Evolutionary conservation across 306 rosid genomes (phyloP).

Genomic region (Citrullus colocynthis): DNA sequence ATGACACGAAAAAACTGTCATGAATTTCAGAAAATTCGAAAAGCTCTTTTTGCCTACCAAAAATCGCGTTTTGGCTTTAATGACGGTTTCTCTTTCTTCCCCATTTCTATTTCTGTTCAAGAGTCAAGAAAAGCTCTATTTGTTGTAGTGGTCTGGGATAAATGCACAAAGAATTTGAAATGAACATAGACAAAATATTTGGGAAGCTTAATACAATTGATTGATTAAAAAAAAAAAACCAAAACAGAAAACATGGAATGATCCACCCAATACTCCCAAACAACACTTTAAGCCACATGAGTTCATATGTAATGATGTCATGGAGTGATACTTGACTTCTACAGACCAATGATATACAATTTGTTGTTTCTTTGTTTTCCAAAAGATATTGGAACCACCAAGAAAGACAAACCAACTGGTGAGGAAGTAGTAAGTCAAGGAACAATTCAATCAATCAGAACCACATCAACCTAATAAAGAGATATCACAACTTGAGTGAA

Average conservation of each 20-base stretch:
- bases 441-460: neutral
- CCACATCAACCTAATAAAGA: neutral
- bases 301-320: neutral
- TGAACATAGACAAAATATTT: no score
- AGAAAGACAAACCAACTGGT: neutral
- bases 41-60: no score
- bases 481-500: neutral
- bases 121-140: no score
- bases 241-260: neutral
- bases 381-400: neutral
- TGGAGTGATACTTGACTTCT: neutral
- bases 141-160: no score
- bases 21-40: no score
- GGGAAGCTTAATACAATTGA: neutral
- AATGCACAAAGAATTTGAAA: no score
- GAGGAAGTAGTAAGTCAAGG: neutral
- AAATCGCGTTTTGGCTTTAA: no score
- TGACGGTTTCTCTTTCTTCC: no score
- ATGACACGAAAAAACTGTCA: no score
- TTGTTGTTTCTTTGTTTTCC: neutral
- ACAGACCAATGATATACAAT: neutral
- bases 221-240: no score
- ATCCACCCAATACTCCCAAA: neutral
- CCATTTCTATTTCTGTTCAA: no score
- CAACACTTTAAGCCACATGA: neutral